Evolutionary conservation across 169 alveolate genomes (phyloP), one percentile per base, ranked within the genome.

Genomic region (Plasmodium reichenowi): DNA sequence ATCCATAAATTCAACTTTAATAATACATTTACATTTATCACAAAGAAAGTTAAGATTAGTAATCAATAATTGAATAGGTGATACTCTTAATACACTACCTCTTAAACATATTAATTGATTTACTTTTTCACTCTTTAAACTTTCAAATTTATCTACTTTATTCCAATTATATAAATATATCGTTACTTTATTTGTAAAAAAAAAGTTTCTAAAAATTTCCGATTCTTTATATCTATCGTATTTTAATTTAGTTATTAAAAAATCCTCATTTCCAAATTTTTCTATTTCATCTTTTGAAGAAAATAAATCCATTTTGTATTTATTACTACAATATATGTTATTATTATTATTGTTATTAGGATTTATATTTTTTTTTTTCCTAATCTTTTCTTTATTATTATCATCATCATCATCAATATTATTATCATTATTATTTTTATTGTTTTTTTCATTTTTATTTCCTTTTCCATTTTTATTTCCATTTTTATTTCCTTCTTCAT

Each of bases 151-250:
- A 29, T 83, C 59, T 20, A 71, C 45, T 56, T 83, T 83, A 24
- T 83, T 67, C 91, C 91, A 83, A 47, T 83, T 83, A 59, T 83
- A 83, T 58, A 83, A 56, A 54, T 83, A 83, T 45, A 83, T 83
- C 1, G 86, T 83, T 20, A 83, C 59, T 68, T 50, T 24, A n/a
- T 29, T 83, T 10, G 91, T 22, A 29, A 70, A 48, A 29, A 83
- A 83, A n/a, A 64, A 70, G n/a, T 20, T 12, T 26, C 72, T 60
- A 73, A 83, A 83, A 2, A 47, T 43, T 56, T 83, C 91, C 0
- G 86, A 83, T 1, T 83, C 74, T 45, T 70, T 83, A 45, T 70
- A 63, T 47, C 73, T 58, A 54, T 83, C 86, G 59, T 63, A 59
- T 29, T 43, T 67, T 9, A 83, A 63, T 38, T 83, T 74, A 48